phyloP scores from a whole-genome alignment of 108 stramenopile species.

The Cyclotella sp. region DNA sequence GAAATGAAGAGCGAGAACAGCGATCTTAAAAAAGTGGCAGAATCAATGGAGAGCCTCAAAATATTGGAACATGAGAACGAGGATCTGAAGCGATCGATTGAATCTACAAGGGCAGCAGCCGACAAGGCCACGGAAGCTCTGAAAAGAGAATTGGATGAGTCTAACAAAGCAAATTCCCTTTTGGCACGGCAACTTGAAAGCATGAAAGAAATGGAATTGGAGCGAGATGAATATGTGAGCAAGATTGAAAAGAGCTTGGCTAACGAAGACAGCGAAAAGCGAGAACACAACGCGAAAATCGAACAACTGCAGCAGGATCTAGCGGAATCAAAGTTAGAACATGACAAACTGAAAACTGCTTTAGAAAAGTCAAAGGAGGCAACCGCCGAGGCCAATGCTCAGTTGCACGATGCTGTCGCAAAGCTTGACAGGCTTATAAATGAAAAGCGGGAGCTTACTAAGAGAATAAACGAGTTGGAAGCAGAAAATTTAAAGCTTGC shows the following conservation, averaged over 20 bases:
- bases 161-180: background rate
- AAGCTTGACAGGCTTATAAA: constrained; percentile 6
- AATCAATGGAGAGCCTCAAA: background rate
- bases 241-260: constrained; percentile 6
- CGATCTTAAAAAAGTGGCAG: background rate
- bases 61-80: background rate
- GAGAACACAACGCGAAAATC: background rate
- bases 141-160: constrained; percentile 1
- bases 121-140: constrained; percentile 4
- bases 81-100: constrained; percentile 1
- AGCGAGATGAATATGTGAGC: constrained; percentile 7
- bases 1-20: background rate
- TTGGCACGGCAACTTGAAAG: constrained; percentile 8
- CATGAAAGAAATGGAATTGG: constrained; percentile 3
- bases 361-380: constrained; percentile 26
- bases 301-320: constrained; percentile 14
- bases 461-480: constrained; percentile 13
- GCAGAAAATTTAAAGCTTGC: constrained; percentile 11
- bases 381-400: background rate
- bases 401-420: constrained; percentile 9
- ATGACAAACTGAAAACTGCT: constrained; percentile 13
- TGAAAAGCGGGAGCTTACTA: constrained; percentile 2
- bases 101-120: background rate
- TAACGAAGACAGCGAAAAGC: constrained; percentile 18
- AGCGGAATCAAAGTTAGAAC: background rate